Conservation (phyloP, 2,329 filamentous ascomycete species). For the Trichoderma sp. region DNA sequence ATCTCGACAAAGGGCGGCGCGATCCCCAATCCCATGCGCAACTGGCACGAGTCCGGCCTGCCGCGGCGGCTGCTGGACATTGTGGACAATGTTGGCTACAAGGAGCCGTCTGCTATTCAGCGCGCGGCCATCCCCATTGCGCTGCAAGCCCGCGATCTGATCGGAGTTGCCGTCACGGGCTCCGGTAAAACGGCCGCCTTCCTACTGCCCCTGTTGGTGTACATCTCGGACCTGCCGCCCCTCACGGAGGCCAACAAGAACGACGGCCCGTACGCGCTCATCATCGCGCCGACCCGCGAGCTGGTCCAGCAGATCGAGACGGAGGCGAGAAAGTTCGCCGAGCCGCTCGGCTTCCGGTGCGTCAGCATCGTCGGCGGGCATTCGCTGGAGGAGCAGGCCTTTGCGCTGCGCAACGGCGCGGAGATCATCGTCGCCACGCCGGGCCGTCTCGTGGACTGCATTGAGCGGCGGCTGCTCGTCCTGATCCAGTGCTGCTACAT, state of each 20-base stretch:
- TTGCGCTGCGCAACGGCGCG: conserved; percentile 83
- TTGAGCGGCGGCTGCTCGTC: conserved; percentile 87
- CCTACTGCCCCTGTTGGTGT: conserved; percentile 84
- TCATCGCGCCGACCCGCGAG: conserved; percentile 94
- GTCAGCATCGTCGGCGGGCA: conserved; percentile 98
- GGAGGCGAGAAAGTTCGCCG: conserved; percentile 89
- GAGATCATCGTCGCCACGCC: conserved; percentile 99
- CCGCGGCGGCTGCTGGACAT: conserved; percentile 76
- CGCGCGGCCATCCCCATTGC: conserved; percentile 94
- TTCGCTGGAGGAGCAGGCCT: conserved; percentile 88
- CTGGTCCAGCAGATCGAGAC: conserved; percentile 95
- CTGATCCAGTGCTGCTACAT: conserved; percentile 96
- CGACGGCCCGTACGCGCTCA: conserved; percentile 95
- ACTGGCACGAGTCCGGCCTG: conserved; percentile 80
- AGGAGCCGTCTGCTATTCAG: conserved; percentile 87
- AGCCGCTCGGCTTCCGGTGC: conserved; percentile 85
- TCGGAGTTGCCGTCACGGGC: conserved; percentile 95
- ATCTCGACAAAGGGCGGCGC: conserved; percentile 89
- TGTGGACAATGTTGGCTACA: conserved; percentile 81
- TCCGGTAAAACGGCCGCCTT: conserved; percentile 98
- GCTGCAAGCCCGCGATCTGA: conserved; percentile 87
- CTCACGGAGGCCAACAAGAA: conserved; percentile 84
- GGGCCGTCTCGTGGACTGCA: conserved; percentile 93
- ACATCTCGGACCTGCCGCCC: conserved; percentile 86
- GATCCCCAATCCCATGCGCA: conserved; percentile 95